Evolutionary conservation across 2,329 filamentous ascomycete species (phyloP), one percentile per base, ranked within the genome.

Genomic region (Tolypocladium album): DNA sequence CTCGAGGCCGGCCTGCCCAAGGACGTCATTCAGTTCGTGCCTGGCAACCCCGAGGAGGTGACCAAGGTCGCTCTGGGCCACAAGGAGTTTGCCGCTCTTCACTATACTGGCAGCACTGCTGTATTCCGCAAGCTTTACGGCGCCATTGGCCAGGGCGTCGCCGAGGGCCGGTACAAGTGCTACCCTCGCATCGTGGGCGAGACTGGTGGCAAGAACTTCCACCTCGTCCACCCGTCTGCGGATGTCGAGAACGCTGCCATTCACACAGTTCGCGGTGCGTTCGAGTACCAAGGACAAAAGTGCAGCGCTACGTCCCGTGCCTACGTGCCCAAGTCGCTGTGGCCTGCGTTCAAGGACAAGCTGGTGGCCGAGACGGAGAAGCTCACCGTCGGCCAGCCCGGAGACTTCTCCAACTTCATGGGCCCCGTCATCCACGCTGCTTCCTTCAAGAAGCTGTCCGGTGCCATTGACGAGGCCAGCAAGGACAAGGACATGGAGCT

Each of bases 131-230:
- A 86, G 69, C 80, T 97, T 15, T 96, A 95, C 72, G 90, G 90
- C 22, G 84, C 90, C 72, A 96, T 97, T 68, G 90, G 90, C 13
- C 79, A 83, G 64, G 90, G 89, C 47, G 87, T 95, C 24, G 89
- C 89, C 6, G 86, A 92, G 69, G 90, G 89, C 64, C 88, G 85
- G 61, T 97, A 96, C 78, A 80, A 81, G 64, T 86, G 88, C 67
- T 97, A 97, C 75, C 92, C 91, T 55, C 87, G 91, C 67, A 89
- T 96, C 64, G 90, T 96, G 5, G 91, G 90, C 62, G 91, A 96
- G 80, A 96, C 91, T 36, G 90, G 91, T 62, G 91, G 91, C 72
- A 96, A 96, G 84, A 96, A 96, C 80, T 96, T 92, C 81, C 91
- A 95, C 74, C 76, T 96, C 58, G 75, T 96, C 39, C 90, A 96